Evolutionary conservation across 148 eudicot genomes (phyloP).

Genomic region (Cornus suecica): DNA sequence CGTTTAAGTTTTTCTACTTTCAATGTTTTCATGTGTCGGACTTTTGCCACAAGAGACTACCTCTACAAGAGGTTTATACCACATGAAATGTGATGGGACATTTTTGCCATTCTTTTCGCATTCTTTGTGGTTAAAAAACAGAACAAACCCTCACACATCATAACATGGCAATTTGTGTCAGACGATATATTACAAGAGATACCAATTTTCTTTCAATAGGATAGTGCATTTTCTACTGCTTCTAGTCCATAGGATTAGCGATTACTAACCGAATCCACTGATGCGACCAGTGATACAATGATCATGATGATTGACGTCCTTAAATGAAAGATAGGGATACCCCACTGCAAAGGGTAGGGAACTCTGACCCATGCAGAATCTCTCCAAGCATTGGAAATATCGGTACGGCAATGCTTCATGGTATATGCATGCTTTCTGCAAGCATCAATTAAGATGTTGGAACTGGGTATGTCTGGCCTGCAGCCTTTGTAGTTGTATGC

Average conservation of each 20-base stretch:
- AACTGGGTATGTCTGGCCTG: conserved; percentile 69
- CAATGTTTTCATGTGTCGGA: background rate
- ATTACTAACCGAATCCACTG: conserved; percentile 85
- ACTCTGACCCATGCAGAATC: conserved; percentile 85
- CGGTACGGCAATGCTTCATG: conserved; percentile 93
- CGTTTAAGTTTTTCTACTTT: background rate
- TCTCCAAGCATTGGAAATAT: conserved; percentile 87
- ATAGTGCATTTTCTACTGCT: background rate
- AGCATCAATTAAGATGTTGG: conserved; percentile 64
- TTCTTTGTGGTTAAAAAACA: conserved; percentile 1
- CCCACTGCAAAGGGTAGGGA: conserved; percentile 98
- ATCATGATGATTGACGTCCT: conserved; percentile 84
- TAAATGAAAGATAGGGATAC: conserved; percentile 77
- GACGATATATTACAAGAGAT: background rate
- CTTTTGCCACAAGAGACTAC: background rate
- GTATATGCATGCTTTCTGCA: conserved; percentile 88
- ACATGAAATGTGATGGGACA: background rate
- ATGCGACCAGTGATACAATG: conserved; percentile 66
- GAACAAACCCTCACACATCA: background rate
- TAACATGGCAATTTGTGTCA: background rate
- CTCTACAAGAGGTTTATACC: background rate
- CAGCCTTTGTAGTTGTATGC: conserved; percentile 90
- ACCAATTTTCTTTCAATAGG: background rate
- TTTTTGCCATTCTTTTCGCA: background rate
- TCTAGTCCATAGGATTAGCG: background rate